A percentile compares a stretch with the other conserved stretches of the same genome.
These are phyloP conservation scores for Pelargonium myrrhifolium DNA, from an alignment of 441 rosid species.

Conservation along the genomic window DNA sequence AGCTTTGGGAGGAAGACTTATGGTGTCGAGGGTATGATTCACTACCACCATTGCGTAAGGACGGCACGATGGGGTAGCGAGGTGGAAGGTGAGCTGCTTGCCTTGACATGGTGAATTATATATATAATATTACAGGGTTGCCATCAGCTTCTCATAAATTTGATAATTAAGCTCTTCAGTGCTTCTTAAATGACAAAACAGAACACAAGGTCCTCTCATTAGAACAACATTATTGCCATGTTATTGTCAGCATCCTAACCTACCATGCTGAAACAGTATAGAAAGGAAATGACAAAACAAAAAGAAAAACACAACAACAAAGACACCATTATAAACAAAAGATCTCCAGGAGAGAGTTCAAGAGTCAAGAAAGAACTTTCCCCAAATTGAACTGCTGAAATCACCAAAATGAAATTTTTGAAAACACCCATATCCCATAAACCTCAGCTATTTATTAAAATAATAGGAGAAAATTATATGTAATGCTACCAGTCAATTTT, in stretches of 20 bases:
- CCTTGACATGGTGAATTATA: slow-evolving; percentile 44
- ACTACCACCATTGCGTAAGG: slow-evolving; percentile 11
- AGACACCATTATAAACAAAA: not conserved
- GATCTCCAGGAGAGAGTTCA: not conserved
- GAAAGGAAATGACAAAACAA: not conserved
- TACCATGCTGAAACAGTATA: not conserved
- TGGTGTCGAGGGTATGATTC: slow-evolving; percentile 32
- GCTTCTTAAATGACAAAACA: not conserved
- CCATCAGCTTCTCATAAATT: slow-evolving; percentile 19
- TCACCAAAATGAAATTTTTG: not conserved
- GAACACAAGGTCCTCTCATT: not conserved
- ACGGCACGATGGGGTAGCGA: slow-evolving; percentile 45
- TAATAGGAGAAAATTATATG: not conserved
- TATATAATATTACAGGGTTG: slow-evolving; percentile 9
- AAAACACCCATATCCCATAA: not conserved
- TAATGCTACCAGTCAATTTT: too few species aligned
- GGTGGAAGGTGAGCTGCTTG: slow-evolving; percentile 59
- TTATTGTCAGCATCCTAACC: too few species aligned
- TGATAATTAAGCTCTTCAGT: not conserved
- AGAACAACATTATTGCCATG: too few species aligned
- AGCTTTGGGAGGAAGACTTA: slow-evolving; percentile 40
- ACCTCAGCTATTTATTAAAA: not conserved
- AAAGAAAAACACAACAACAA: not conserved
- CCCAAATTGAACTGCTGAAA: too few species aligned
- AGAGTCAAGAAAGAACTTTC: not conserved